phyloP scores from a whole-genome alignment of 139 green algal species.

The Chlorella vulgaris region DNA sequence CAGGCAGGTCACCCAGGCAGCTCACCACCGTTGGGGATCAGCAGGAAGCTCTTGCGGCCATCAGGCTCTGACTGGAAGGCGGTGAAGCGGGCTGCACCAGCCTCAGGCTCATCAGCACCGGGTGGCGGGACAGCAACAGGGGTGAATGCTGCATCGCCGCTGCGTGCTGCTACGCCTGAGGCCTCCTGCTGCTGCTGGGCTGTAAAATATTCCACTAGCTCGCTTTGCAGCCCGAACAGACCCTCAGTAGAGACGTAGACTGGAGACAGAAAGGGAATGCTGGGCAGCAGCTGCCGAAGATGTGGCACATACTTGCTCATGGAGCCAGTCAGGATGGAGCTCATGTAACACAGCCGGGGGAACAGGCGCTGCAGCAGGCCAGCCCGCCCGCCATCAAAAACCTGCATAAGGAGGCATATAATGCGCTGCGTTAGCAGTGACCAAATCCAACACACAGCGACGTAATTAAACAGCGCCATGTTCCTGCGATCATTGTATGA shows the following conservation, averaged over 20 bases:
- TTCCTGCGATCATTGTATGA: too few relatives aligned
- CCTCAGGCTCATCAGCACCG: too few relatives aligned
- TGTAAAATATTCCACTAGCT: neutral
- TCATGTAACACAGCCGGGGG: neutral
- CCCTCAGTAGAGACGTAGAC: neutral
- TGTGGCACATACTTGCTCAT: conserved; percentile 17
- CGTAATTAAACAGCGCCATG: too few relatives aligned
- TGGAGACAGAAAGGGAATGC: neutral
- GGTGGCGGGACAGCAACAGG: neutral
- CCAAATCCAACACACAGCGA: too few relatives aligned
- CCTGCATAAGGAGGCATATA: too few relatives aligned
- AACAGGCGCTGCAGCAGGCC: conserved; percentile 7
- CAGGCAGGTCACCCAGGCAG: neutral
- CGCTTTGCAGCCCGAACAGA: neutral
- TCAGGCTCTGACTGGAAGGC: neutral
- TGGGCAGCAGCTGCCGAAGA: conserved; percentile 16
- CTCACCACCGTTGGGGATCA: neutral
- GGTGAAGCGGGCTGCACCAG: too few relatives aligned
- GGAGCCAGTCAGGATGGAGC: neutral
- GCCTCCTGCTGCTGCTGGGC: neutral
- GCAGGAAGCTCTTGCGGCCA: conserved; percentile 1
- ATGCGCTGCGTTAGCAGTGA: too few relatives aligned
- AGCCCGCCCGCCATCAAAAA: neutral
- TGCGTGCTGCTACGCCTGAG: neutral
- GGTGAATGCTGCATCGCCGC: neutral